Evolutionary conservation across 2,329 filamentous ascomycete genomes (phyloP).

Genomic region (Aureobasidium pullulans): DNA sequence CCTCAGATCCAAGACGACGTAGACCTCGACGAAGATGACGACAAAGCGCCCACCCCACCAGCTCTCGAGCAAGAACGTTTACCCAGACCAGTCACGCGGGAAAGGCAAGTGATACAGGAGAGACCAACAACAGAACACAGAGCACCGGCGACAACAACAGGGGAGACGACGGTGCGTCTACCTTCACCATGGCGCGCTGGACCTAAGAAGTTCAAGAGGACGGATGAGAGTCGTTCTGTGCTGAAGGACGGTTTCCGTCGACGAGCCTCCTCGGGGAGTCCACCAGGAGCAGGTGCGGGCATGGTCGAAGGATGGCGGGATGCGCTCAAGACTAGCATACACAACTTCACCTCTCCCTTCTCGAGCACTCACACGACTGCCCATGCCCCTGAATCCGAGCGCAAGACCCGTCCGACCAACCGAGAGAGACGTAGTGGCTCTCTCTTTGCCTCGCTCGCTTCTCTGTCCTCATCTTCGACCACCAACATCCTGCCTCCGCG

Average conservation of each 20-base stretch:
- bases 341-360: conserved; percentile 23
- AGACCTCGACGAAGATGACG: conserved; percentile 12
- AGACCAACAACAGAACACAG: background rate
- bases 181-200: conserved; percentile 41
- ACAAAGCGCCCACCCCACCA: conserved; percentile 14
- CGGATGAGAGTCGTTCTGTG: conserved; percentile 29
- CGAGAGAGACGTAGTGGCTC: conserved; percentile 12
- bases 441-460: conserved; percentile 7
- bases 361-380: conserved; percentile 16
- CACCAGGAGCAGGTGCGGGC: background rate
- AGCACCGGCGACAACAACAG: background rate
- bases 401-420: conserved; percentile 10
- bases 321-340: conserved; percentile 23
- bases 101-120: background rate
- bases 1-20: conserved; percentile 12
- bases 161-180: conserved; percentile 20
- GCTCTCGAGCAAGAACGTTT: background rate
- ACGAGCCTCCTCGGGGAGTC: conserved; percentile 33
- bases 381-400: background rate
- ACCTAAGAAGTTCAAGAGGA: conserved; percentile 29
- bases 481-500: background rate
- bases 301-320: conserved; percentile 20
- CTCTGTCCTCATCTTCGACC: background rate
- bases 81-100: conserved; percentile 2
- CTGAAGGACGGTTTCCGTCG: conserved; percentile 34